Evolutionary conservation across 768 basidiomycete species (phyloP), one percentile per base, ranked within the genome.

Genomic region (Tulasnella calospora): DNA sequence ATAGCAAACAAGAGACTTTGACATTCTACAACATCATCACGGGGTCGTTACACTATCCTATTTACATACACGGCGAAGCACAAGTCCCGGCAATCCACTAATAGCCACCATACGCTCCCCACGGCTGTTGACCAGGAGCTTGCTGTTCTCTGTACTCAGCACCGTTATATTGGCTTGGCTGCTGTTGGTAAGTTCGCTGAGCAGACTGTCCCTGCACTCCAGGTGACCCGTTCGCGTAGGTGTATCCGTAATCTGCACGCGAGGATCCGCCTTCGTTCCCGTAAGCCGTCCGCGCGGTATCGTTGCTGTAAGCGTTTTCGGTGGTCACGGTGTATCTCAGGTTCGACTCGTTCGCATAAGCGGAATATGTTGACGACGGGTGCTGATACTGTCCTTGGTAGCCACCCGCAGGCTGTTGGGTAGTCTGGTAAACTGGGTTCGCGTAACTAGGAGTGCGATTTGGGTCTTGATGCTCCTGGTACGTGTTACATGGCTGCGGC

Each of bases 401-500:
- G 57, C 46, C 46, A 47, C 12, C 46, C 41, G 8, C 51, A 67
- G 61, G 13, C 30, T 67, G 61, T 17, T 67, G 61, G 61, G 61
- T 13, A 1, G 61, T 30, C 33, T 3, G 61, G 35, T 67, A 67
- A 12, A 7, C 44, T n/a, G 74, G n/a, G 36, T 8, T 33, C 10
- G 51, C 3, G 74, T 47, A 75, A 12, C 46, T 17, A n/a, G 30
- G 2, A 27, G 74, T 9, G 12, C 36, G 51, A 19, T 46, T 51
- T 55, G 46, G 47, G 46, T 75, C 36, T 47, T 44, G 77, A 51
- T 38, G 69, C 38, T 71, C 21, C 46, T 36, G 77, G 71, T 78
- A 78, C 77, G 71, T 78, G 71, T 78, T 72, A 55, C 41, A 71
- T 78, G 69, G 69, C 77, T 78, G 77, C n/a, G 69, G 40, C 40